phyloP scores from a whole-genome alignment of 2,329 filamentous ascomycete genomes.

The Aspergillus brasiliensis region DNA sequence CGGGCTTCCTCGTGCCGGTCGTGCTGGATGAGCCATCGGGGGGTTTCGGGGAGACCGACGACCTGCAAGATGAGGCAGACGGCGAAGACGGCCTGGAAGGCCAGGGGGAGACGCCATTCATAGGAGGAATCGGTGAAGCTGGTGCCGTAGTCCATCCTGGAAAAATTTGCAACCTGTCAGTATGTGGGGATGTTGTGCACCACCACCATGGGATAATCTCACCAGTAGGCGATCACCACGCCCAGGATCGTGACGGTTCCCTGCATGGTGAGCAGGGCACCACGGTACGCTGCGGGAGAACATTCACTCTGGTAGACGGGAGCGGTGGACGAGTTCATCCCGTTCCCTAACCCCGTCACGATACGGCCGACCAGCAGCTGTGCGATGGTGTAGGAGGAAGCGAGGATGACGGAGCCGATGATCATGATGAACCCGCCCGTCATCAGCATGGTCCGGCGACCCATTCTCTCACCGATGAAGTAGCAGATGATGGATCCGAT shows the following conservation, averaged over 20 bases:
- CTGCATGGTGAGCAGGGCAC: conserved; percentile 28
- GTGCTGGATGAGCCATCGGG: conserved; percentile 33
- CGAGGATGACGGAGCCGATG: conserved; percentile 35
- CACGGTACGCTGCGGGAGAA: conserved; percentile 27
- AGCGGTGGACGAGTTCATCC: conserved; percentile 29
- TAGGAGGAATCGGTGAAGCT: conserved; percentile 41
- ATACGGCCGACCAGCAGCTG: conserved; percentile 54
- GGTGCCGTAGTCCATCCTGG: conserved; percentile 45
- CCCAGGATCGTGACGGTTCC: conserved; percentile 31
- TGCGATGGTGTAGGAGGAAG: conserved; percentile 41
- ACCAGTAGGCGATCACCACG: conserved; percentile 26
- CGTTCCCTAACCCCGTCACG: conserved; percentile 46
- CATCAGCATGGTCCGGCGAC: conserved; percentile 47
- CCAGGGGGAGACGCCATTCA: conserved; percentile 34
- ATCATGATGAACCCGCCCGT: conserved; percentile 41
- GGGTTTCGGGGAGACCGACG: conserved; percentile 33
- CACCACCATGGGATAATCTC: conserved; percentile 16
- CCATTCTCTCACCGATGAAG: conserved; percentile 47
- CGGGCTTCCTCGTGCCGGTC: conserved; percentile 30
- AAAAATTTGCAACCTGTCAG: neutral
- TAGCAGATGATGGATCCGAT: conserved; percentile 35
- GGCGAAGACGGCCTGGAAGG: conserved; percentile 32
- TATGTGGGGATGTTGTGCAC: conserved; percentile 21
- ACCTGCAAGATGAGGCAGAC: conserved; percentile 29
- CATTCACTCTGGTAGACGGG: conserved; percentile 37